Percentiles rank a stretch among this genome's conserved stretches.
Evolutionary conservation across 768 basidiomycete genomes (phyloP).

Genomic region (Clitopilus passeckerianus): DNA sequence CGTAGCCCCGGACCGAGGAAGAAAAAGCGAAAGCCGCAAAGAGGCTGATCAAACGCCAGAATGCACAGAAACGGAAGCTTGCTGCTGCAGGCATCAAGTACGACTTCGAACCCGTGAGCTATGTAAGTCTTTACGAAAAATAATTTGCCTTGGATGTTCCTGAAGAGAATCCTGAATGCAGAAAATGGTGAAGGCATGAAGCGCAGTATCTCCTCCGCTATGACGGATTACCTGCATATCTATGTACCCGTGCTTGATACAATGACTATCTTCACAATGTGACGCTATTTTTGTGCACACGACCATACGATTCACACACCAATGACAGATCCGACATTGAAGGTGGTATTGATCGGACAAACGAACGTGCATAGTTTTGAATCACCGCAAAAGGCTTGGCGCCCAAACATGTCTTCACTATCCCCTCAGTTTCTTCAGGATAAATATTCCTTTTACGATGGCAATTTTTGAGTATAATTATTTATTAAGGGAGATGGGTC

Average conservation of each 20-base stretch:
- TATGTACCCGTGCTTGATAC: neutral
- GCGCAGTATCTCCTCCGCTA: neutral
- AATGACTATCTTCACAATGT: neutral
- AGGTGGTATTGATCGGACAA: neutral
- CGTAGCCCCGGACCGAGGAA: constrained; percentile 67
- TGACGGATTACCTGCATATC: neutral
- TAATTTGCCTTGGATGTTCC: neutral
- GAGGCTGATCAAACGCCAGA: constrained; percentile 73
- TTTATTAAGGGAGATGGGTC: neutral
- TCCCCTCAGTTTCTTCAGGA: neutral
- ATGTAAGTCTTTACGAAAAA: constrained; percentile 50
- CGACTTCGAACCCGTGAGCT: constrained; percentile 74
- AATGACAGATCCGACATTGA: neutral
- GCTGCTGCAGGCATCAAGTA: constrained; percentile 83
- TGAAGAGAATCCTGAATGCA: constrained; percentile 4
- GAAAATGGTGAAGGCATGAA: constrained; percentile 17
- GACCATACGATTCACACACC: neutral
- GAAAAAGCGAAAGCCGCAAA: constrained; percentile 61
- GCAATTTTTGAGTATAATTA: neutral
- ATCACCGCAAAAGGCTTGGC: neutral
- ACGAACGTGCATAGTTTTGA: neutral
- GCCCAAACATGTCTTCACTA: too few relatives aligned
- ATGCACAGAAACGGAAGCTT: constrained; percentile 73
- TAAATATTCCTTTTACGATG: neutral
- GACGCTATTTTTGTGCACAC: neutral